Base-by-base conservation (phyloP, 108 stramenopile genomes). In the Asterionellopsis glacialis region DNA sequence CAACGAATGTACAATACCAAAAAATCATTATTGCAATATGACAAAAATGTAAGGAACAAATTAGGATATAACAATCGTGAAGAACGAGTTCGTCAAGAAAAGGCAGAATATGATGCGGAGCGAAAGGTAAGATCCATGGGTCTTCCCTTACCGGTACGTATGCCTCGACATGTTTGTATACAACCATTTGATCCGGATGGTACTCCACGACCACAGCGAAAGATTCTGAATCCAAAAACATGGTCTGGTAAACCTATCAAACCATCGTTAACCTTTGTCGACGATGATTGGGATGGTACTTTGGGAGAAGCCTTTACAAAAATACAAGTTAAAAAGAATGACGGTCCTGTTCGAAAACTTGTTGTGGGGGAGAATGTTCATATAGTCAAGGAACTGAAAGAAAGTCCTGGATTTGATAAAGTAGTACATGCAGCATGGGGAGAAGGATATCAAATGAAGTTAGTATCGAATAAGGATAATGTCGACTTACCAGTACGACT, bases 231-330 rank as follows among this genome's bases (percentile, higher is more conserved):
- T 33, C 33, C 33, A 33, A 33, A 33, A 33, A 33, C 33, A 33
- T 33, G 33, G 33, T 5, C 33, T 33, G 33, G 33, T 33, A 33
- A 33, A 33, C 33, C 33, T 33, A 7, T 7, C 2, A 9, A 41
- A 23, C 42, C 74, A 41, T 58, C 54, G 9, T 60, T 88, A 54
- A 70, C 64, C n/a, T 75, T 84, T 50, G 54, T 65, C 15, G 83
- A 88, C 53, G 65, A 72, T 27, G 60, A 69, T 57, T 88, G 87
- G 87, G 79, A 77, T 68, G 88, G 88, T 40, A 77, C 80, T 0
- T 53, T 89, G 11, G 72, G 80, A 38, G 88, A 89, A 74, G 88
- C 88, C 28, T 90, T 84, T 59, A 64, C 77, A 11, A 59, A 81
- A 52, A 68, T 81, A 9, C 54, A 43, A 11, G 18, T 72, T 14